phyloP scores from a whole-genome alignment of 1,139 yeast species.

The Geotrichum klebahnii region DNA sequence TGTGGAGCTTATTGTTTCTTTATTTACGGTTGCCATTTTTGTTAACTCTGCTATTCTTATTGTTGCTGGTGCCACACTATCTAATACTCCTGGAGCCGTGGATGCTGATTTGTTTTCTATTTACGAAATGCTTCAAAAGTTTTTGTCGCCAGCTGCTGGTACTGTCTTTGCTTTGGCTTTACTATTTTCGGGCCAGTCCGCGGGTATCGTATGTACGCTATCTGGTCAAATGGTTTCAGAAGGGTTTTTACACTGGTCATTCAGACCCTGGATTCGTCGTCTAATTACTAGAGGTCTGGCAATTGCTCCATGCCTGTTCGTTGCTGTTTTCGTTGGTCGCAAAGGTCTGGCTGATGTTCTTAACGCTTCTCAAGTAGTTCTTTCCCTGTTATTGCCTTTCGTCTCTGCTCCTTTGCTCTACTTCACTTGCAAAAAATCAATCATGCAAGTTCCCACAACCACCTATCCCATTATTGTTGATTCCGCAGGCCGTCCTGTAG shows the following conservation, averaged over 20 bases:
- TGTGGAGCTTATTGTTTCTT: slow-evolving; percentile 58
- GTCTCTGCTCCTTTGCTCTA: slow-evolving; percentile 86
- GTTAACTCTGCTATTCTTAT: slow-evolving; percentile 74
- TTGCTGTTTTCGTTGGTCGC: slow-evolving; percentile 55
- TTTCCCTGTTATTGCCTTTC: slow-evolving; percentile 78
- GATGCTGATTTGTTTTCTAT: slow-evolving; percentile 75
- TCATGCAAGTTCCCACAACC: slow-evolving; percentile 63
- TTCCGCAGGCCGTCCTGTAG: not conserved
- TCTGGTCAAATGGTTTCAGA: slow-evolving; percentile 84
- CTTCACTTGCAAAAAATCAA: slow-evolving; percentile 69
- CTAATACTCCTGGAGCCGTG: slow-evolving; percentile 54
- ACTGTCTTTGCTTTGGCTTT: slow-evolving; percentile 73
- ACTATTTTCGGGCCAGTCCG: slow-evolving; percentile 72
- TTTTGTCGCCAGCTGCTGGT: slow-evolving; percentile 69
- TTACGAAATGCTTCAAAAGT: slow-evolving; percentile 52
- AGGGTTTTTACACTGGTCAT: slow-evolving; percentile 73
- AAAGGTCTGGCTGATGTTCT: slow-evolving; percentile 50
- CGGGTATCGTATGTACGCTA: slow-evolving; percentile 82
- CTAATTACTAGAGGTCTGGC: slow-evolving; percentile 66
- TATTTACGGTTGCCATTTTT: slow-evolving; percentile 70
- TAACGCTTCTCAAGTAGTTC: slow-evolving; percentile 82
- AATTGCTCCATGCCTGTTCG: slow-evolving; percentile 64
- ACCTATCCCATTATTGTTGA: slow-evolving; percentile 17
- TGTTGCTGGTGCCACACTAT: slow-evolving; percentile 70
- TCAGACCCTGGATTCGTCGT: slow-evolving; percentile 74